A percentile compares a stretch with the other conserved stretches of the same genome.
These are phyloP conservation scores for Neurospora sp. DNA, from an alignment of 2,329 filamentous ascomycete species.

Conservation along the genomic window DNA sequence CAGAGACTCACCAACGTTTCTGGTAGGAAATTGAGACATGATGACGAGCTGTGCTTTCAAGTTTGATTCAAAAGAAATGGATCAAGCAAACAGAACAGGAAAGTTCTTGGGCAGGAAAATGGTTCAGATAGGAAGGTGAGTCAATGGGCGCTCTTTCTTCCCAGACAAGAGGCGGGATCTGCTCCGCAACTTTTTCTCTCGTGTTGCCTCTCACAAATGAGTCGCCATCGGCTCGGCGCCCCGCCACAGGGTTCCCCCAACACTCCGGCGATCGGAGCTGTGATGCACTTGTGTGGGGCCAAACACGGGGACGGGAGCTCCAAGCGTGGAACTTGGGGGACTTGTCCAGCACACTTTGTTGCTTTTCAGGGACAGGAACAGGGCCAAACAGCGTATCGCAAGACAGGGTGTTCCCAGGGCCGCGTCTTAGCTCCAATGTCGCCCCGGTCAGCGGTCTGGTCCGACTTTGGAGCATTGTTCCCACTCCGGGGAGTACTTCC, in stretches of 20 bases:
- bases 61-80: not conserved
- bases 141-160: not conserved
- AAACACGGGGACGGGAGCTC: not conserved
- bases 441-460: not conserved
- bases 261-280: not conserved
- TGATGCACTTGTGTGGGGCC: not conserved
- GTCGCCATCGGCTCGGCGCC: not conserved
- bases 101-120: not conserved
- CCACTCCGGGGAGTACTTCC: not conserved
- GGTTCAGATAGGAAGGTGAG: not conserved
- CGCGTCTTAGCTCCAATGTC: not conserved
- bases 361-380: too few species aligned
- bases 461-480: not conserved
- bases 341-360: not conserved
- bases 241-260: not conserved
- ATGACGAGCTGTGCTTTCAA: not conserved
- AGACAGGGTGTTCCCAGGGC: not conserved
- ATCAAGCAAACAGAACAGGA: not conserved
- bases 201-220: not conserved
- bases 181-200: not conserved
- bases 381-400: too few species aligned
- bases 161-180: not conserved
- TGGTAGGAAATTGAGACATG: conserved; percentile 38
- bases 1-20: conserved; percentile 45
- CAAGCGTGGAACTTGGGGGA: not conserved